Conservation (phyloP, 345 rosid genomes). For the Hirschfeldia incana region DNA sequence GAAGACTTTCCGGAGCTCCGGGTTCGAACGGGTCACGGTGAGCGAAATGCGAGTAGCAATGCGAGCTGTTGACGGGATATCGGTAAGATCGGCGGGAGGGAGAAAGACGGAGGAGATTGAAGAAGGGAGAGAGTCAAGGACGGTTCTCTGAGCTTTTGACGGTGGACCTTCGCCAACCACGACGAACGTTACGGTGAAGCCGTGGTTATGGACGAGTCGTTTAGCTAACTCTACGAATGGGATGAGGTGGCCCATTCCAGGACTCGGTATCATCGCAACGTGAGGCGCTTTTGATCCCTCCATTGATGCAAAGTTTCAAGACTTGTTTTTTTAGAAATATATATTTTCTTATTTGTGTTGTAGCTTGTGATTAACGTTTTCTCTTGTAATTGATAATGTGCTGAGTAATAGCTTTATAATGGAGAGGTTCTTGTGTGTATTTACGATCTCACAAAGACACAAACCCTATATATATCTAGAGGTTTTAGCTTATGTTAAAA, state of each 20-base stretch:
- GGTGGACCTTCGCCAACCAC: slow-evolving; percentile 58
- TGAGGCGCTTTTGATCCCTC: slow-evolving; percentile 41
- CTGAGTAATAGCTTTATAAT: slow-evolving; percentile 30
- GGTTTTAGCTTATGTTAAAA: background rate
- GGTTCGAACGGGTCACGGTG: slow-evolving; percentile 54
- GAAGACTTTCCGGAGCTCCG: slow-evolving; percentile 47
- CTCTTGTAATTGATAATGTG: slow-evolving; percentile 9
- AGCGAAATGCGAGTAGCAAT: slow-evolving; percentile 54
- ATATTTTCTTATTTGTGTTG: background rate
- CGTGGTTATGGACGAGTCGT: slow-evolving; percentile 48
- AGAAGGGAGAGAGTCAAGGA: slow-evolving; percentile 54
- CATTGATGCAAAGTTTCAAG: slow-evolving; percentile 36
- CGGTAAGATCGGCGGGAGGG: slow-evolving; percentile 51
- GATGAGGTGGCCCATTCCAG: slow-evolving; percentile 88
- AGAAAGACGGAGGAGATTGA: slow-evolving; percentile 51
- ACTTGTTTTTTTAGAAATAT: background rate
- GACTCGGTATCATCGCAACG: slow-evolving; percentile 59
- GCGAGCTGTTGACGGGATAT: slow-evolving; percentile 32
- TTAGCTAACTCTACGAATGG: slow-evolving; percentile 70
- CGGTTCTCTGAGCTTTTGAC: slow-evolving; percentile 46
- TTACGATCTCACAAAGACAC: background rate
- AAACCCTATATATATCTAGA: background rate
- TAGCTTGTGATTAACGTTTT: background rate
- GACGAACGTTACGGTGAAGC: slow-evolving; percentile 50
- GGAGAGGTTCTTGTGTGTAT: slow-evolving; percentile 25